Evolutionary conservation across 306 rosid species (phyloP).

Genomic region (Glycine latifolia): DNA sequence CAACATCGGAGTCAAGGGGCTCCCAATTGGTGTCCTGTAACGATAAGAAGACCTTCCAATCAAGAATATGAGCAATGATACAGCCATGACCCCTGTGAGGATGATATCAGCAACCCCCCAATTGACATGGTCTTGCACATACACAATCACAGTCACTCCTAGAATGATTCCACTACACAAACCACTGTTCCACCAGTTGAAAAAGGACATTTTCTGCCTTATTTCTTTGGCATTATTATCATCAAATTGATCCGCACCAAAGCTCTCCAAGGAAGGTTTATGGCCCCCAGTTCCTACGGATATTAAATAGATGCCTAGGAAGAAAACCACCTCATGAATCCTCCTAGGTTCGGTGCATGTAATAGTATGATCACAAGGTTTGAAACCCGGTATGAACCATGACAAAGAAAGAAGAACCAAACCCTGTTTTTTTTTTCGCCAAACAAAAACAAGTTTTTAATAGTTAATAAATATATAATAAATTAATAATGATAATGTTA

Average conservation of each 20-base stretch:
- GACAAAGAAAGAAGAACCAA: slow-evolving; percentile 69
- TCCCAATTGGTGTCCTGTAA: slow-evolving; percentile 66
- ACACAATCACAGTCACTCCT: slow-evolving; percentile 25
- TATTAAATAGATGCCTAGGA: slow-evolving; percentile 73
- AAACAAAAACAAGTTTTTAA: not conserved
- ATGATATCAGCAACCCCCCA: no score
- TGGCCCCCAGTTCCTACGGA: slow-evolving; percentile 91
- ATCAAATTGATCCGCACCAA: slow-evolving; percentile 94
- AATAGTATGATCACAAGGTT: slow-evolving; percentile 53
- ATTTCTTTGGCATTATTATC: slow-evolving; percentile 69
- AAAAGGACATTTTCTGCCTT: slow-evolving; percentile 82
- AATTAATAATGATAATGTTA: no score
- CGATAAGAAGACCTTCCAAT: slow-evolving; percentile 71
- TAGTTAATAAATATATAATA: not conserved
- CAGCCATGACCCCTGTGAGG: slow-evolving; percentile 59
- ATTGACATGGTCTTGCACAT: no score
- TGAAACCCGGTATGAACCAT: slow-evolving; percentile 71
- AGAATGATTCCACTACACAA: slow-evolving; percentile 76
- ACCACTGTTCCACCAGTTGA: slow-evolving; percentile 92
- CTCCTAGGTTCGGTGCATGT: slow-evolving; percentile 62
- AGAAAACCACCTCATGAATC: slow-evolving; percentile 72
- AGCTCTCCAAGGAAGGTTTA: slow-evolving; percentile 83
- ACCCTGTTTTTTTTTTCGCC: slow-evolving; percentile 62
- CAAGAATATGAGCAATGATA: slow-evolving; percentile 69
- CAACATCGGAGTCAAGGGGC: slow-evolving; percentile 82